Percentiles rank a stretch among this genome's conserved stretches.
phyloP scores from a whole-genome alignment of 129 eudicot species.

The Logfia minima region DNA sequence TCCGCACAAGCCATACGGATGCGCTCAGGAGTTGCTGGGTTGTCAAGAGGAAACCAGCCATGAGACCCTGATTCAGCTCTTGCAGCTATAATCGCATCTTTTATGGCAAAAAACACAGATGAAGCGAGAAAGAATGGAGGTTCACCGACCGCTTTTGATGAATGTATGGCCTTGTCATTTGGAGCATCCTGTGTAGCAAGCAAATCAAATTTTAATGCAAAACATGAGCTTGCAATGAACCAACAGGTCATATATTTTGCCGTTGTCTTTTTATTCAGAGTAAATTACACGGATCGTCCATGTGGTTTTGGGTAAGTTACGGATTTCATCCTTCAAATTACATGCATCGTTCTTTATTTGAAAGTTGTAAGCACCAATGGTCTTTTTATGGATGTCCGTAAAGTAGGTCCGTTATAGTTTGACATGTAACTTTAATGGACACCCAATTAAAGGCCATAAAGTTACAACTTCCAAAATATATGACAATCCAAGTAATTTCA shows the following conservation, averaged over 20 bases:
- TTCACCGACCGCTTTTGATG: conserved; percentile 97
- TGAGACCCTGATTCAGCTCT: conserved; percentile 66
- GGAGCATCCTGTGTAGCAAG: conserved; percentile 70
- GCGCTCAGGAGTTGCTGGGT: conserved; percentile 95
- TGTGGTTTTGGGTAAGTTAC: not conserved
- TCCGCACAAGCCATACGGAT: conserved; percentile 93
- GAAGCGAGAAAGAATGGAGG: conserved; percentile 97
- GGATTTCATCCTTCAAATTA: not conserved
- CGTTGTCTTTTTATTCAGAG: not conserved
- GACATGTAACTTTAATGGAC: not conserved
- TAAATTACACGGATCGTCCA: not conserved
- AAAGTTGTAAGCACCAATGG: not conserved
- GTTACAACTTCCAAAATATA: not conserved
- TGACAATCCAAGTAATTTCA: not conserved
- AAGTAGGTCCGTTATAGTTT: not conserved
- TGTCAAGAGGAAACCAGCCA: conserved; percentile 92
- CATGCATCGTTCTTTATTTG: not conserved
- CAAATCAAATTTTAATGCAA: not conserved
- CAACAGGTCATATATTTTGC: not conserved
- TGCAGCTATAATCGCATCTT: conserved; percentile 81
- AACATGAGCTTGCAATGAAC: not conserved
- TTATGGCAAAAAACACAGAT: conserved; percentile 79
- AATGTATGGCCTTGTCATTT: conserved; percentile 82
- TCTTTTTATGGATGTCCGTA: not conserved
- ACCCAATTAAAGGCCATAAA: not conserved